These are phyloP conservation scores for Candida cerambycidarum DNA, from an alignment of 805 yeast genomes.

Conservation along the genomic window DNA sequence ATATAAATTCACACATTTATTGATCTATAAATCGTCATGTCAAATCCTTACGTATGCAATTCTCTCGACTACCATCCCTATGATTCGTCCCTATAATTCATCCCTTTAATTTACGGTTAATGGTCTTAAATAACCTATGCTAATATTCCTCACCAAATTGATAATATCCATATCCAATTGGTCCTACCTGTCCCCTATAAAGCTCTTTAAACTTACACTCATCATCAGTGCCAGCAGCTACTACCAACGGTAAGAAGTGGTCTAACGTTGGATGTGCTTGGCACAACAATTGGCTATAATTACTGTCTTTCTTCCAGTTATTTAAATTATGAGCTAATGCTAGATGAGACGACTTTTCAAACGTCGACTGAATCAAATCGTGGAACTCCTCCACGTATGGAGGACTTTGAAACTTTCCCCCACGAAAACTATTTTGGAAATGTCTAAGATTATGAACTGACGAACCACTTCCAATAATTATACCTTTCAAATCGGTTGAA, in stretches of 20 bases:
- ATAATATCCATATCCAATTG: slow-evolving; percentile 73
- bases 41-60: no score
- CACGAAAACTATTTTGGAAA: slow-evolving; percentile 27
- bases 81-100: no score
- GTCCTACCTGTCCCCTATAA: slow-evolving; percentile 42
- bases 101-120: no score
- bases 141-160: slow-evolving; percentile 27
- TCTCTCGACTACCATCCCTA: no score
- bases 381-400: slow-evolving; percentile 59
- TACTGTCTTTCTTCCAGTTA: slow-evolving; percentile 15
- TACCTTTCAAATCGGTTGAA: slow-evolving; percentile 27
- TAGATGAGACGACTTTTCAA: slow-evolving; percentile 14
- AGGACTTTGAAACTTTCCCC: slow-evolving; percentile 28
- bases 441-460: slow-evolving; percentile 75
- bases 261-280: slow-evolving; percentile 76
- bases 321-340: slow-evolving; percentile 15
- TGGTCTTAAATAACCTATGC: no score
- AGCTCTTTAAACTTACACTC: slow-evolving; percentile 42
- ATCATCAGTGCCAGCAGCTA: slow-evolving; percentile 55
- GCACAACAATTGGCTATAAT: slow-evolving; percentile 32
- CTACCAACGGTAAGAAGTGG: slow-evolving; percentile 68
- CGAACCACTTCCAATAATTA: slow-evolving; percentile 72
- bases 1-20: no score
- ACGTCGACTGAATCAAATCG: slow-evolving; percentile 38
- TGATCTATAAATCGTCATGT: no score